Evolutionary conservation across 2,329 filamentous ascomycete species (phyloP), one percentile per base, ranked within the genome.

Genomic region (Parastagonospora avenae): DNA sequence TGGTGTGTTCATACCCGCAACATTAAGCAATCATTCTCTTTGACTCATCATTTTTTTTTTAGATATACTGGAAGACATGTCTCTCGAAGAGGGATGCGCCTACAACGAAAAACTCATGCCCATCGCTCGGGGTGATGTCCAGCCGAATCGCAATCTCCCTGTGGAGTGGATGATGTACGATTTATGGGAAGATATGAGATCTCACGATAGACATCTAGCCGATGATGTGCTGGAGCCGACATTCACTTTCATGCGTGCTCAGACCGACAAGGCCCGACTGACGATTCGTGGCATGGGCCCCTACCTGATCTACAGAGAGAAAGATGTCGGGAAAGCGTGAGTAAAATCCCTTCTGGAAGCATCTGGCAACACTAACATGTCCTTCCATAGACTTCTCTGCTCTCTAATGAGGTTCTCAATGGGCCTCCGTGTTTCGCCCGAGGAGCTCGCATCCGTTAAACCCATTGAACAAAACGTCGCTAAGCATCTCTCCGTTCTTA

Each of bases 21-120:
- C 30, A 4, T 24, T 19, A 30, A 30, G 8, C n/a, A 30, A 15
- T 29, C n/a, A n/a, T n/a, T n/a, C n/a, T n/a, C n/a, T n/a, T n/a
- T n/a, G n/a, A n/a, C n/a, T n/a, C n/a, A n/a, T n/a, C n/a, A n/a
- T n/a, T n/a, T n/a, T n/a, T n/a, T n/a, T n/a, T n/a, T n/a, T n/a
- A 77, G 76, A 78, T 56, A 32, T 73, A 5, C 70, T 77, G n/a
- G 76, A 79, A 37, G 43, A 74, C 50, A 76, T 78, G 71, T 74
- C 70, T 4, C 59, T 79, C 2, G 66, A 67, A 2, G 71, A 77
- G 2, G 77, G 77, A 7, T 46, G 56, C 2, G 61, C 56, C 1
- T 75, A 76, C 50, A 76, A 78, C 47, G 64, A 74, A 5, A 60
- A 55, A 5, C 61, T 79, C 7, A 77, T 77, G 24, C 53, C 67